phyloP scores from a whole-genome alignment of 768 basidiomycete genomes.

The Podaxis carcinomalis region DNA sequence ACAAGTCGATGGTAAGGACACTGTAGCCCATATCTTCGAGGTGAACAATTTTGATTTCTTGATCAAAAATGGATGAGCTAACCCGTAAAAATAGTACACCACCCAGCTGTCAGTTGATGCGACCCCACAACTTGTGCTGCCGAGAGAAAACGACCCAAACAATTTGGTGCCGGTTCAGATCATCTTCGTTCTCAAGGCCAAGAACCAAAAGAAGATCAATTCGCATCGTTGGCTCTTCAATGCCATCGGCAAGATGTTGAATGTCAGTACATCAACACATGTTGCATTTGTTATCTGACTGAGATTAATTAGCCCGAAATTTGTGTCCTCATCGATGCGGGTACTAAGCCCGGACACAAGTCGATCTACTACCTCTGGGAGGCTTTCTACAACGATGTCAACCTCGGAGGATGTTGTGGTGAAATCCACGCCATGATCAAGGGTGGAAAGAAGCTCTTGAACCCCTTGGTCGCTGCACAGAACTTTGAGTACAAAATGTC shows the following conservation, averaged over 20 bases:
- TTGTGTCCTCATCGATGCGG: conserved; percentile 91
- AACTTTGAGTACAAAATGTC: conserved; percentile 99
- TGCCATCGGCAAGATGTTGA: conserved; percentile 78
- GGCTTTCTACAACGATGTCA: conserved; percentile 75
- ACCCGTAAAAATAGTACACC: conserved; percentile 63
- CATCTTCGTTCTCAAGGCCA: conserved; percentile 86
- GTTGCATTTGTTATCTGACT: not conserved
- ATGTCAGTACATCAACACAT: conserved; percentile 37
- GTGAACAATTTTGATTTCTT: conserved; percentile 30
- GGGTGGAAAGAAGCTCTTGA: conserved; percentile 86
- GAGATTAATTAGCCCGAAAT: conserved; percentile 64
- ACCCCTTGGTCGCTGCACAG: conserved; percentile 90
- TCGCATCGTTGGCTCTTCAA: conserved; percentile 97
- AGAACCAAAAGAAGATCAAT: conserved; percentile 96
- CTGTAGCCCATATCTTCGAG: conserved; percentile 94
- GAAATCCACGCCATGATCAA: conserved; percentile 98
- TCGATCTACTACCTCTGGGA: conserved; percentile 96
- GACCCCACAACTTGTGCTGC: conserved; percentile 85
- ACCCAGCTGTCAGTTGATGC: conserved; percentile 93
- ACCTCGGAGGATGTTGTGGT: conserved; percentile 87
- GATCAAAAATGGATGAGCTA: not conserved
- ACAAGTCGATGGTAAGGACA: conserved; percentile 82
- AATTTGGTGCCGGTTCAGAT: conserved; percentile 92
- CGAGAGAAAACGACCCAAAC: conserved; percentile 84
- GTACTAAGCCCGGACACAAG: conserved; percentile 95